phyloP scores from a whole-genome alignment of 2,329 filamentous ascomycete species.

The Phialocephala subalpina region DNA sequence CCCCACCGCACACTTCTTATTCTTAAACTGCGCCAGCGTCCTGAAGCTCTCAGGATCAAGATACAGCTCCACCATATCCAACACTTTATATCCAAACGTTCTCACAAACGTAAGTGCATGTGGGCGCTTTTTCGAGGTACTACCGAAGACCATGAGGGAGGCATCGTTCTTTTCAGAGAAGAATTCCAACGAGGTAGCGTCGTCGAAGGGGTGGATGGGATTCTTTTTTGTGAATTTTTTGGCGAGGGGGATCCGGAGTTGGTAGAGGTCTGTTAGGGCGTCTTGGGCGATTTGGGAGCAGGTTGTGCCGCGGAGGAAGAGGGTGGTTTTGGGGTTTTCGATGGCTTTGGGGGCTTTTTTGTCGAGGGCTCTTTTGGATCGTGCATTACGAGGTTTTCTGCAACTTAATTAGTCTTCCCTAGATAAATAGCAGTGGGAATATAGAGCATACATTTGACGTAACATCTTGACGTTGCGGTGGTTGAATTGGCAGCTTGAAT shows the following conservation, averaged over 20 bases:
- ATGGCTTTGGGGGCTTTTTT: slow-evolving; percentile 88
- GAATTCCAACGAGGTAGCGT: slow-evolving; percentile 87
- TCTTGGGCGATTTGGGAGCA: slow-evolving; percentile 85
- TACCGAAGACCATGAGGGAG: slow-evolving; percentile 83
- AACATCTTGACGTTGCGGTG: slow-evolving; percentile 42
- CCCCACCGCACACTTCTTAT: slow-evolving; percentile 77
- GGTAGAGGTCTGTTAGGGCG: slow-evolving; percentile 83
- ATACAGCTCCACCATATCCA: slow-evolving; percentile 94
- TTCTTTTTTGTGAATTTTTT: slow-evolving; percentile 99
- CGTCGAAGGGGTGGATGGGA: slow-evolving; percentile 92
- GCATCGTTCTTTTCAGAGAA: slow-evolving; percentile 97
- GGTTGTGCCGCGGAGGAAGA: slow-evolving; percentile 88
- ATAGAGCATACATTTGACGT: slow-evolving; percentile 43
- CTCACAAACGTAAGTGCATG: slow-evolving; percentile 86
- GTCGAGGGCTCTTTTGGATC: slow-evolving; percentile 93
- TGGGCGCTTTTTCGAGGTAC: slow-evolving; percentile 92
- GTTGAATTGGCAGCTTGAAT: slow-evolving; percentile 24
- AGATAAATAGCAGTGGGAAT: background rate
- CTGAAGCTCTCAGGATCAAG: slow-evolving; percentile 79
- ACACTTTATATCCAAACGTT: slow-evolving; percentile 84
- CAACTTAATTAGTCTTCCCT: background rate
- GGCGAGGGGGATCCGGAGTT: slow-evolving; percentile 83
- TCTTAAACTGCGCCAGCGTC: slow-evolving; percentile 78
- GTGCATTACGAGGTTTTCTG: slow-evolving; percentile 79
- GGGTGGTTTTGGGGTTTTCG: slow-evolving; percentile 89